Conservation (phyloP, 345 rosid genomes). For the Salix koriyanagi region DNA sequence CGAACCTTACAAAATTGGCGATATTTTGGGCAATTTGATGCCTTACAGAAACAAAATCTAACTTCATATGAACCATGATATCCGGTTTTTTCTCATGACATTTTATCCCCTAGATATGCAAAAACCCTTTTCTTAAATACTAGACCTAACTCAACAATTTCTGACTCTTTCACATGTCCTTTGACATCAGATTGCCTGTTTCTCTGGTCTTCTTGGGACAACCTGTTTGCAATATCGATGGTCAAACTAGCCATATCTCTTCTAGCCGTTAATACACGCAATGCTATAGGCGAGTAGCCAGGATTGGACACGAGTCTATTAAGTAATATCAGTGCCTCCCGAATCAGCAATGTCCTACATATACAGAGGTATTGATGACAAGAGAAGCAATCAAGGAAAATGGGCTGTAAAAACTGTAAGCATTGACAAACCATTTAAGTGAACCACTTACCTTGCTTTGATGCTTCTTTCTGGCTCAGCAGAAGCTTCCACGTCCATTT, state of each 20-base stretch:
- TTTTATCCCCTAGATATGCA: conserved; percentile 53
- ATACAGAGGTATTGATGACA: background rate
- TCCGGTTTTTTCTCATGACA: background rate
- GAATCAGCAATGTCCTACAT: conserved; percentile 58
- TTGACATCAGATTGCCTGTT: conserved; percentile 23
- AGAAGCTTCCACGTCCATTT: conserved; percentile 52
- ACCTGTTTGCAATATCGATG: conserved; percentile 58
- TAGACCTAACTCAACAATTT: conserved; percentile 59
- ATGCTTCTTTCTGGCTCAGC: conserved; percentile 39
- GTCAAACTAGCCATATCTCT: conserved; percentile 81
- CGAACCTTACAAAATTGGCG: background rate
- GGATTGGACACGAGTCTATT: conserved; percentile 72
- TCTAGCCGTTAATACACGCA: conserved; percentile 55
- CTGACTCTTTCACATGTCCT: conserved; percentile 51
- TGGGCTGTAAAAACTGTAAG: background rate
- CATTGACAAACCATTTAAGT: background rate
- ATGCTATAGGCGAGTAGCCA: conserved; percentile 44
- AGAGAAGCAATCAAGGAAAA: background rate
- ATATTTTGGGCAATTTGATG: background rate
- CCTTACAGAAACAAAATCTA: background rate
- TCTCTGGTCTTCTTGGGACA: conserved; percentile 45
- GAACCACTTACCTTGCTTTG: conserved; percentile 53
- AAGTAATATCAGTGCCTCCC: conserved; percentile 76
- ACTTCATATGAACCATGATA: background rate
- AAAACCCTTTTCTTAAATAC: conserved; percentile 61